Percentiles rank a stretch among this genome's conserved stretches.
Evolutionary conservation across 805 yeast genomes (phyloP).

Genomic region (Hanseniaspora lachancei): DNA sequence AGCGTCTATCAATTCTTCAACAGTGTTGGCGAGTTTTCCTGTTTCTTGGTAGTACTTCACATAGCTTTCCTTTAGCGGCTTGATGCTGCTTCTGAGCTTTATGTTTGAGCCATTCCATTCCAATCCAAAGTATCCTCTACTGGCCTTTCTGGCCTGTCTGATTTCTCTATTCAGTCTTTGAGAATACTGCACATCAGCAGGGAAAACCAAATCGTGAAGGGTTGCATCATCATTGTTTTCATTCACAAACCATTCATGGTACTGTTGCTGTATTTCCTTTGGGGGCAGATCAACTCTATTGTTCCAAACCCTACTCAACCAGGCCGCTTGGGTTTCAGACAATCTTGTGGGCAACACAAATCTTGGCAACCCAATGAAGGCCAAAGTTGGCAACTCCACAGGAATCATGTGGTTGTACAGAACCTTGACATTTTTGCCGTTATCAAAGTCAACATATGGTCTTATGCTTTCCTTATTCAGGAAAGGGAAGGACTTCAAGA

Average conservation of each 20-base stretch:
- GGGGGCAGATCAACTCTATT: conserved; percentile 43
- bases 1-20: conserved; percentile 30
- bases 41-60: conserved; percentile 30
- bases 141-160: conserved; percentile 26
- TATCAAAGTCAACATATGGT: conserved; percentile 27
- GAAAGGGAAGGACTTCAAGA: conserved; percentile 52
- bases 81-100: conserved; percentile 32
- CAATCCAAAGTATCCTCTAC: conserved; percentile 36
- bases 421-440: conserved; percentile 38
- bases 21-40: conserved; percentile 29
- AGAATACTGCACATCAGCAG: conserved; percentile 49
- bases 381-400: conserved; percentile 46
- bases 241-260: conserved; percentile 30
- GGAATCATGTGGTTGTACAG: conserved; percentile 46
- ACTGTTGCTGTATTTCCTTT: conserved; percentile 33
- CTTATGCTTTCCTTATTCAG: conserved; percentile 25
- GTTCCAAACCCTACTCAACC: conserved; percentile 48
- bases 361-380: conserved; percentile 47
- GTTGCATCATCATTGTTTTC: conserved; percentile 29
- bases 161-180: conserved; percentile 32
- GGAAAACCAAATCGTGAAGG: conserved; percentile 42
- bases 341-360: conserved; percentile 48
- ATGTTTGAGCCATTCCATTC: conserved; percentile 40
- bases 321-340: conserved; percentile 49
- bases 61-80: conserved; percentile 34